Evolutionary conservation across 106 monocot genomes (phyloP).

Genomic region (Allium cepa): DNA sequence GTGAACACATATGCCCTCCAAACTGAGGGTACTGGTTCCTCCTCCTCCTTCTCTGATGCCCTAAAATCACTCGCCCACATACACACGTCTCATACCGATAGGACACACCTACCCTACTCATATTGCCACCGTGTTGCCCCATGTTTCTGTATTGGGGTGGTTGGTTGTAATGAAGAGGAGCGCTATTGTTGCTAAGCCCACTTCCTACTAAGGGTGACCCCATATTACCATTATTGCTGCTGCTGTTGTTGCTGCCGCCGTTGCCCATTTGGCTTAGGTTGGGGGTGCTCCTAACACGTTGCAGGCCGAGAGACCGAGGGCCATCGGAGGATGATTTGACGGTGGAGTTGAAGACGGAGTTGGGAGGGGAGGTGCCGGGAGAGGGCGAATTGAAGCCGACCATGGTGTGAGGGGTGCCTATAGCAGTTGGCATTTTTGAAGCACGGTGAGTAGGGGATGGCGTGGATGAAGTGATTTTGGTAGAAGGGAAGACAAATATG

Average conservation of each 20-base stretch:
- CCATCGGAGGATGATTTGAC: neutral
- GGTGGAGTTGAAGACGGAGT: neutral
- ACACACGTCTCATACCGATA: neutral
- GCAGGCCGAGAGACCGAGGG: neutral
- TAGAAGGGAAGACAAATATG: slow-evolving; percentile 5
- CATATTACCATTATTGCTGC: neutral
- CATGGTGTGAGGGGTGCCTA: neutral
- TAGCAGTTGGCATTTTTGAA: neutral
- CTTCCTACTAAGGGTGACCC: neutral
- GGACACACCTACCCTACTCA: neutral
- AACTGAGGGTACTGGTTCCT: neutral
- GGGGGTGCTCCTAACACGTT: slow-evolving; percentile 18
- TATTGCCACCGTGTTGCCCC: neutral
- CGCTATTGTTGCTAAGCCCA: too few species aligned
- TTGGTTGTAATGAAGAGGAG: neutral
- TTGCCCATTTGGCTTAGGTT: slow-evolving; percentile 7
- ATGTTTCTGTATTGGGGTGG: neutral
- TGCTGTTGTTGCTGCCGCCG: too few species aligned
- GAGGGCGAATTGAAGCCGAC: slow-evolving; percentile 2
- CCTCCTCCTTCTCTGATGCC: neutral
- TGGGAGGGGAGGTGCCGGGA: neutral
- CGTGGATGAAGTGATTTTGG: neutral
- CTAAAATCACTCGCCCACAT: neutral
- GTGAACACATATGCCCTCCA: neutral
- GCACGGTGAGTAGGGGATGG: neutral